Percentiles rank a stretch among this genome's conserved stretches.
These are phyloP conservation scores for Xylaria sp. DNA, from an alignment of 2,329 filamentous ascomycete species.

Conservation along the genomic window DNA sequence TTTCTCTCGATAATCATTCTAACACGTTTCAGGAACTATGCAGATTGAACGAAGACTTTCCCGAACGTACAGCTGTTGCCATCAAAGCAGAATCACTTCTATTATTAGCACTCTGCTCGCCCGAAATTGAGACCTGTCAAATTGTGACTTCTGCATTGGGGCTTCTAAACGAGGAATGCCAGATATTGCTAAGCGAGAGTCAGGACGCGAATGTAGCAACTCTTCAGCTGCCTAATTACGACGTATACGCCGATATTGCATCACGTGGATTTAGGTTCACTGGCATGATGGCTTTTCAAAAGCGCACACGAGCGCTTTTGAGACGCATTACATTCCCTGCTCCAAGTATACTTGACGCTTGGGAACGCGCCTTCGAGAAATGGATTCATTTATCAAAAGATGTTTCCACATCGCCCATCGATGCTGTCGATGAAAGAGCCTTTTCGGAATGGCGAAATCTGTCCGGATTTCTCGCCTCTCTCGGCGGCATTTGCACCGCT, in stretches of 20 bases:
- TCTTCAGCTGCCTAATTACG: constrained; percentile 68
- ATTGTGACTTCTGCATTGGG: constrained; percentile 71
- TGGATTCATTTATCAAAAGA: constrained; percentile 74
- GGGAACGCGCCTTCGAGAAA: constrained; percentile 73
- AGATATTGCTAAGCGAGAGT: constrained; percentile 63
- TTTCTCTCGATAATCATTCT: constrained; percentile 19
- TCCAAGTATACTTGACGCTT: constrained; percentile 73
- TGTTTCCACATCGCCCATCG: constrained; percentile 64
- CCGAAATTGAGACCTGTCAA: constrained; percentile 73
- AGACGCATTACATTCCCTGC: constrained; percentile 71
- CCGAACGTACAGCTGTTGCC: constrained; percentile 64
- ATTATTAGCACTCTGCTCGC: constrained; percentile 72
- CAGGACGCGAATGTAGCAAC: constrained; percentile 63
- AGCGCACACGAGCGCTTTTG: constrained; percentile 69
- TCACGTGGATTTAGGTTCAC: constrained; percentile 74
- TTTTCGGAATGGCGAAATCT: constrained; percentile 75
- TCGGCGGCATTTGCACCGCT: constrained; percentile 73
- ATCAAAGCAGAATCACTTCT: constrained; percentile 71
- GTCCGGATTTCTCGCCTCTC: constrained; percentile 74
- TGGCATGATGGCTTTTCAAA: constrained; percentile 76
- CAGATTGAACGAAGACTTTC: constrained; percentile 64
- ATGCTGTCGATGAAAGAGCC: constrained; percentile 65
- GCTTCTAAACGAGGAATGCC: constrained; percentile 71
- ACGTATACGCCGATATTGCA: constrained; percentile 70
- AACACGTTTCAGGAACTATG: constrained; percentile 61